Conservation (phyloP, 2,329 filamentous ascomycete species). For the Plenodomus tracheiphilus region DNA sequence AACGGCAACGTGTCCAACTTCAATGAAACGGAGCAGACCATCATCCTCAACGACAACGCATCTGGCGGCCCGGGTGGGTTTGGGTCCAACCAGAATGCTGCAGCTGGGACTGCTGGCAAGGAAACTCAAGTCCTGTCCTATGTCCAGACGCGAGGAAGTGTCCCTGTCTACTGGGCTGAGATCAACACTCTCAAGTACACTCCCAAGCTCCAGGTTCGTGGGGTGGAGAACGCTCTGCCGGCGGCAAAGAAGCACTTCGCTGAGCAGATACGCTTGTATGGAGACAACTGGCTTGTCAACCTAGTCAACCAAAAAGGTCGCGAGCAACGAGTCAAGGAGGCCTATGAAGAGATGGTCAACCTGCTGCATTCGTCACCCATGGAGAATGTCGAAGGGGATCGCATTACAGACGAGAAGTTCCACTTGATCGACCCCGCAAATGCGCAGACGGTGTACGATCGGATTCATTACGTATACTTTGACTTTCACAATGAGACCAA, state of each 20-base stretch:
- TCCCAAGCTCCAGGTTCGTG: slow-evolving; percentile 84
- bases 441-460: slow-evolving; percentile 70
- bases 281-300: slow-evolving; percentile 96
- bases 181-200: slow-evolving; percentile 92
- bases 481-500: slow-evolving; percentile 99
- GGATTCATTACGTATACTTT: slow-evolving; percentile 95
- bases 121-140: slow-evolving; percentile 92
- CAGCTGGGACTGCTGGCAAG: slow-evolving; percentile 56
- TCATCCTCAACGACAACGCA: slow-evolving; percentile 82
- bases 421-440: slow-evolving; percentile 70
- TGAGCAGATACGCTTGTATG: slow-evolving; percentile 90
- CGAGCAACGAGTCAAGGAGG: slow-evolving; percentile 85
- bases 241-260: slow-evolving; percentile 87
- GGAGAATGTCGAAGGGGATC: slow-evolving; percentile 68
- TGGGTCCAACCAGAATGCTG: slow-evolving; percentile 75
- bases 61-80: slow-evolving; percentile 76
- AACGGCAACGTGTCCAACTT: slow-evolving; percentile 96
- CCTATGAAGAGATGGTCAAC: slow-evolving; percentile 89
- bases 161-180: slow-evolving; percentile 95
- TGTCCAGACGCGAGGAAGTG: slow-evolving; percentile 93
- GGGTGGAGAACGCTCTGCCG: slow-evolving; percentile 75
- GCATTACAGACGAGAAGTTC: slow-evolving; percentile 76
- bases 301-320: slow-evolving; percentile 95
- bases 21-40: slow-evolving; percentile 95
- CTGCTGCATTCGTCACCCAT: slow-evolving; percentile 70